Evolutionary conservation across 257 asterid species (phyloP).

Genomic region (Nicotiana otophora): DNA sequence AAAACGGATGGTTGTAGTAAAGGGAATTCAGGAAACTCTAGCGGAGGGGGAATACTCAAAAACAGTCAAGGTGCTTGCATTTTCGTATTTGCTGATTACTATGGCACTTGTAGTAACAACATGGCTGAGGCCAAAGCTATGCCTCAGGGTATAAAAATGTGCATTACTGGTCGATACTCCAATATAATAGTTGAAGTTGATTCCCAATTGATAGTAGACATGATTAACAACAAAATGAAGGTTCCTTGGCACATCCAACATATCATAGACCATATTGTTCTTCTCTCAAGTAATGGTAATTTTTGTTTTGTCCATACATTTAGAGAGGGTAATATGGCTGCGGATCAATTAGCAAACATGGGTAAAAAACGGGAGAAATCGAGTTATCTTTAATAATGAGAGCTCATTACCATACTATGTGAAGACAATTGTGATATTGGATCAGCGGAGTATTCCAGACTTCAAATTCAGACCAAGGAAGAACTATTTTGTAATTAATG

Average conservation of each 20-base stretch:
- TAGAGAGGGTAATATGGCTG: neutral
- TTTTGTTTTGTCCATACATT: neutral
- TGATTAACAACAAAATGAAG: neutral
- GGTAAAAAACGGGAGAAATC: no score
- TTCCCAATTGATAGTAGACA: neutral
- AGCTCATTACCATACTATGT: neutral
- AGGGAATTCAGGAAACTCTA: no score
- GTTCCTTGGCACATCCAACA: neutral
- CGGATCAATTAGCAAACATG: neutral
- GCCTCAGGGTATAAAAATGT: neutral
- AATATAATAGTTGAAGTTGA: neutral
- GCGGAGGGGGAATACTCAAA: neutral
- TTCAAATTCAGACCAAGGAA: neutral
- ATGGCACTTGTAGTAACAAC: neutral
- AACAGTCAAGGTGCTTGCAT: neutral
- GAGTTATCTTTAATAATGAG: no score
- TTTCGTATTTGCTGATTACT: neutral
- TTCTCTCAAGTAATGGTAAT: neutral
- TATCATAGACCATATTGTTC: neutral
- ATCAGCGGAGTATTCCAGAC: no score
- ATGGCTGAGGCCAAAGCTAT: neutral
- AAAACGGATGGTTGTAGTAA: no score
- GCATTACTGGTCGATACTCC: neutral
- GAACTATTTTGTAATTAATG: neutral
- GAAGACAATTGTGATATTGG: no score